A percentile compares a stretch with the other conserved stretches of the same genome.
These are phyloP conservation scores for Aspergillus pseudotamarii DNA, from an alignment of 2,329 filamentous ascomycete species.

Conservation along the genomic window DNA sequence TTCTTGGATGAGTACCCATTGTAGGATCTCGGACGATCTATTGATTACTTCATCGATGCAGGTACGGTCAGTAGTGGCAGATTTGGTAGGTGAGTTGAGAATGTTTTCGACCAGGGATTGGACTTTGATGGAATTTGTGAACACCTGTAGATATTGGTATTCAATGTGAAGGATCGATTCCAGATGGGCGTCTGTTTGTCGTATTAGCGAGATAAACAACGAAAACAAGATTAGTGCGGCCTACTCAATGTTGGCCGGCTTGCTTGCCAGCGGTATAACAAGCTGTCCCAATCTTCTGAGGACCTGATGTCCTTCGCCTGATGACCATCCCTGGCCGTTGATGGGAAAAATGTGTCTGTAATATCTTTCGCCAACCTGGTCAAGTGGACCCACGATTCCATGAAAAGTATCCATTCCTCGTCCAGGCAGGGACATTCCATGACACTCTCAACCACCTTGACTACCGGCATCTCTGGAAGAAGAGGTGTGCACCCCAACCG, in stretches of 20 bases:
- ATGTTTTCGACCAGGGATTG: slow-evolving; percentile 54
- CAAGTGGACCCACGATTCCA: slow-evolving; percentile 46
- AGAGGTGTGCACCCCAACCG: slow-evolving; percentile 49
- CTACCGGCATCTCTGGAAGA: slow-evolving; percentile 45
- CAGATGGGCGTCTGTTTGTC: slow-evolving; percentile 11
- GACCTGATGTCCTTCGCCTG: not conserved
- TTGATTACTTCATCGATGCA: slow-evolving; percentile 55
- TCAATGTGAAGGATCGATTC: slow-evolving; percentile 52
- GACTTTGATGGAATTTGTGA: slow-evolving; percentile 46
- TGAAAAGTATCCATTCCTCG: slow-evolving; percentile 47
- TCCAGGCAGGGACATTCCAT: slow-evolving; percentile 31
- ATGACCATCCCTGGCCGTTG: slow-evolving; percentile 12
- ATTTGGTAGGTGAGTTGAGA: not conserved
- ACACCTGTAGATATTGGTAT: slow-evolving; percentile 41
- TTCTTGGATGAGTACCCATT: slow-evolving; percentile 43
- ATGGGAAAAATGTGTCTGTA: slow-evolving; percentile 39
- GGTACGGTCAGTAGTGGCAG: slow-evolving; percentile 31
- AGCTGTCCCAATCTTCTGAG: slow-evolving; percentile 14
- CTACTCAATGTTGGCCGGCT: not conserved
- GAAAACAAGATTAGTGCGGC: not conserved
- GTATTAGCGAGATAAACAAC: not conserved
- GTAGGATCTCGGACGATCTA: slow-evolving; percentile 48
- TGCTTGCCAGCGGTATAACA: slow-evolving; percentile 15
- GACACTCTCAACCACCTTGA: too few species aligned
- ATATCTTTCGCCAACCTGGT: slow-evolving; percentile 45